These are phyloP conservation scores for Citrullus amarus DNA, from an alignment of 306 rosid genomes.

Conservation along the genomic window DNA sequence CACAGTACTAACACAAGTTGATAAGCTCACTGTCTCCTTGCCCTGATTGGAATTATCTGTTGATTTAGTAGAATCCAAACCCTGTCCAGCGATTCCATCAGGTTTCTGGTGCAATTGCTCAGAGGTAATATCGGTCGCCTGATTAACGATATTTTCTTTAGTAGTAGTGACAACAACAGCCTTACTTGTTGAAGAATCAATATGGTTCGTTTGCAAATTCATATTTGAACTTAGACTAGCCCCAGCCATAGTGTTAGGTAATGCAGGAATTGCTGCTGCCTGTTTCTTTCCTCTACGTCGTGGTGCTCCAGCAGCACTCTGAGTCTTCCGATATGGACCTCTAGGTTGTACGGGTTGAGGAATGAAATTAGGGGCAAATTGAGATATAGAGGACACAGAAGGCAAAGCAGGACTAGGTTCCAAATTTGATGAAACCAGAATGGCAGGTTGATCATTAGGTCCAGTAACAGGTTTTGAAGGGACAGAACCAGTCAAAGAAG, in stretches of 20 bases:
- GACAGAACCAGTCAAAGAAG: conserved; percentile 28
- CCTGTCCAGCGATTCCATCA: conserved; percentile 20
- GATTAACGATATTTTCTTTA: conserved; percentile 22
- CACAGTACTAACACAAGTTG: conserved; percentile 27
- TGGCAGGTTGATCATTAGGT: conserved; percentile 7
- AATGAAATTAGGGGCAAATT: conserved; percentile 30
- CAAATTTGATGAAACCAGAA: conserved; percentile 22
- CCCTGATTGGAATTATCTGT: conserved; percentile 20
- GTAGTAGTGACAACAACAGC: conserved; percentile 12
- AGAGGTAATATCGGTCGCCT: conserved; percentile 14
- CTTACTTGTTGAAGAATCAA: conserved; percentile 24
- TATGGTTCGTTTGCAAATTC: conserved; percentile 23
- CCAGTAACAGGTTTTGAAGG: conserved; percentile 21
- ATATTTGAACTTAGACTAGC: conserved; percentile 29
- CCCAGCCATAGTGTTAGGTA: conserved; percentile 30
- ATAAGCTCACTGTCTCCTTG: conserved; percentile 28
- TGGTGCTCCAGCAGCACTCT: conserved; percentile 42
- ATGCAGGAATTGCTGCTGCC: conserved; percentile 20
- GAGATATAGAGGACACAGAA: conserved; percentile 31
- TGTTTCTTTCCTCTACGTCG: conserved; percentile 85
- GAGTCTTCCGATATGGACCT: conserved; percentile 48
- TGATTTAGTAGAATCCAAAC: conserved; percentile 22
- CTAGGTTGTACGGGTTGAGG: conserved; percentile 31
- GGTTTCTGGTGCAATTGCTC: conserved; percentile 28
- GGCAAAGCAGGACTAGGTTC: conserved; percentile 31